These are phyloP conservation scores for Talaromyces rugulosus DNA, from an alignment of 2,329 filamentous ascomycete genomes.

Conservation along the genomic window DNA sequence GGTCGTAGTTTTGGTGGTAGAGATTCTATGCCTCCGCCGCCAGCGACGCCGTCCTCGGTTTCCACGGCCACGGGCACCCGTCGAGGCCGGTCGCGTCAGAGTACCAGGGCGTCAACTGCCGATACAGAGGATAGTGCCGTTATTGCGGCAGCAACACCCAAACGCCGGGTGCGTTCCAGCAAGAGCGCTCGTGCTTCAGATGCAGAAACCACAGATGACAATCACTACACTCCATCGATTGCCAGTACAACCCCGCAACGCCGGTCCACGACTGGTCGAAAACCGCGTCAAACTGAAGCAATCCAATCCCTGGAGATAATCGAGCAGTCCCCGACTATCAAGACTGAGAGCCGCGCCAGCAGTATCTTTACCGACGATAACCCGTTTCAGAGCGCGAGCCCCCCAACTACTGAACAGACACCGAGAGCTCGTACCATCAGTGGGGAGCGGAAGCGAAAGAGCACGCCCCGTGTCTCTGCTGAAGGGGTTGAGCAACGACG, in stretches of 20 bases:
- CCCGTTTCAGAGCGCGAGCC: constrained; percentile 84
- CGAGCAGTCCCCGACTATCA: constrained; percentile 31
- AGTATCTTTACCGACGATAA: constrained; percentile 84
- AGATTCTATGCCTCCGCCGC: constrained; percentile 43
- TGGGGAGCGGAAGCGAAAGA: constrained; percentile 48
- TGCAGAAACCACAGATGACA: constrained; percentile 28
- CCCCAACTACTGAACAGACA: constrained; percentile 52
- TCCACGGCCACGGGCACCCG: constrained; percentile 53
- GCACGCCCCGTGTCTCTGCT: constrained; percentile 40
- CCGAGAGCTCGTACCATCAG: constrained; percentile 34
- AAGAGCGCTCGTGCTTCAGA: constrained; percentile 29
- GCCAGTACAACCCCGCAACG: constrained; percentile 30
- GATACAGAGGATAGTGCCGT: constrained; percentile 31
- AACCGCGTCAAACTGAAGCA: constrained; percentile 47
- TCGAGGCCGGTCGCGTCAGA: constrained; percentile 49
- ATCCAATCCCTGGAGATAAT: constrained; percentile 32
- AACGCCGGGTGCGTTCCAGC: constrained; percentile 28
- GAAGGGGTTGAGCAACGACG: constrained; percentile 26
- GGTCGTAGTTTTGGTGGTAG: constrained; percentile 38
- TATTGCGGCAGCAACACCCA: constrained; percentile 23
- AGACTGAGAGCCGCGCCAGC: constrained; percentile 46
- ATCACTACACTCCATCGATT: constrained; percentile 27
- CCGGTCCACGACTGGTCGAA: constrained; percentile 45
- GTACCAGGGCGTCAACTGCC: constrained; percentile 42
- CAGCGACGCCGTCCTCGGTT: constrained; percentile 42